Evolutionary conservation across 805 yeast genomes (phyloP).

Genomic region (Dipodascus geniculatus): DNA sequence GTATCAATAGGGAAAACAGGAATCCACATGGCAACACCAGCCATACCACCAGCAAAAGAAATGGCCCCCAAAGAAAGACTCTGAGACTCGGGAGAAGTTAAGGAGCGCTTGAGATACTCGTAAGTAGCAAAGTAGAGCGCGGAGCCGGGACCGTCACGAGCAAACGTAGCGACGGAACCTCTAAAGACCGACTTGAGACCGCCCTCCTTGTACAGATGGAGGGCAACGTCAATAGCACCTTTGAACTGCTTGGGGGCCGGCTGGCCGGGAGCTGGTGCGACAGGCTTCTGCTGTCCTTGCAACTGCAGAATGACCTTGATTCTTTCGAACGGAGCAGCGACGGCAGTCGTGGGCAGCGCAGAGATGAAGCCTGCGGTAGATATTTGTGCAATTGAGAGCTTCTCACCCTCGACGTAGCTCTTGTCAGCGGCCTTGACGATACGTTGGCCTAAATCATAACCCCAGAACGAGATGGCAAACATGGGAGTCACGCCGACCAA

Average conservation of each 20-base stretch:
- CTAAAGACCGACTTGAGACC: conserved; percentile 77
- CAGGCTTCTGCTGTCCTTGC: conserved; percentile 38
- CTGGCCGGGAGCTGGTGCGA: conserved; percentile 23
- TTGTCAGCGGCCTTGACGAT: conserved; percentile 38
- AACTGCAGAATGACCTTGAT: conserved; percentile 89
- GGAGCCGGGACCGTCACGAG: conserved; percentile 96
- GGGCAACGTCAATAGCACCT: conserved; percentile 49
- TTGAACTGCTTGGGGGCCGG: conserved; percentile 28
- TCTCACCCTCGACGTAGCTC: conserved; percentile 18
- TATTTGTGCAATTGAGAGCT: conserved; percentile 55
- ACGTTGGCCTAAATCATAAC: conserved; percentile 85
- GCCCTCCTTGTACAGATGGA: conserved; percentile 61
- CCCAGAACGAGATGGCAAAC: conserved; percentile 98
- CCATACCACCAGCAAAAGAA: conserved; percentile 85
- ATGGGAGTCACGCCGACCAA: conserved; percentile 95
- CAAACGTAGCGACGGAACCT: conserved; percentile 85
- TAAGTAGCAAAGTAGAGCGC: conserved; percentile 93
- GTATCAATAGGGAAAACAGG: conserved; percentile 95
- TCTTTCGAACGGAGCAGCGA: conserved; percentile 97
- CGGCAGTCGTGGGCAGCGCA: conserved; percentile 88
- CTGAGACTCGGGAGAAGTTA: conserved; percentile 41
- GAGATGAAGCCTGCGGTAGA: conserved; percentile 90
- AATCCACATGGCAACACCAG: conserved; percentile 96
- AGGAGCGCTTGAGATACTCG: conserved; percentile 59
- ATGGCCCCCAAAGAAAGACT: conserved; percentile 61